Evolutionary conservation across 2,329 filamentous ascomycete species (phyloP).

Genomic region (Polytolypa hystricis): DNA sequence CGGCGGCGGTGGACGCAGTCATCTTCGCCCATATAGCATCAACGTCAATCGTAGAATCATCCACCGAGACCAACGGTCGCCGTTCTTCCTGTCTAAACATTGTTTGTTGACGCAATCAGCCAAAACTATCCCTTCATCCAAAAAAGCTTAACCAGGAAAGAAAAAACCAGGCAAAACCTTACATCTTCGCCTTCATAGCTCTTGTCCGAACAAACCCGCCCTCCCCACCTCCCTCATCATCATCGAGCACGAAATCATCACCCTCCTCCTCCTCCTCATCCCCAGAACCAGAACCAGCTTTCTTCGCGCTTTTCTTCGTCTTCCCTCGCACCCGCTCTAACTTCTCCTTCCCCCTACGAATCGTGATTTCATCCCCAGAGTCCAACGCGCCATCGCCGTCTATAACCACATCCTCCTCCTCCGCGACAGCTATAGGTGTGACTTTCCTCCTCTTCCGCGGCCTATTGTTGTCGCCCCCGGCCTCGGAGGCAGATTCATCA

Average conservation of each 20-base stretch:
- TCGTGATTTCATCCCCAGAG: slow-evolving; percentile 48
- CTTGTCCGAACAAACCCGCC: slow-evolving; percentile 44
- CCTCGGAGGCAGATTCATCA: slow-evolving; percentile 14
- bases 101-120: no score
- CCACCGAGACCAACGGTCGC: slow-evolving; percentile 36
- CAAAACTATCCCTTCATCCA: slow-evolving; percentile 3
- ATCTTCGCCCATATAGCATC: slow-evolving; percentile 44
- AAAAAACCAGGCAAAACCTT: slow-evolving; percentile 13
- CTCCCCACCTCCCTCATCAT: slow-evolving; percentile 35
- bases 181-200: slow-evolving; percentile 41
- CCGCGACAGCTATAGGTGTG: slow-evolving; percentile 13
- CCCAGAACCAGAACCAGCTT: slow-evolving; percentile 20
- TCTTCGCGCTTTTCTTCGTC: slow-evolving; percentile 23
- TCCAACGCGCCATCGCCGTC: slow-evolving; percentile 33
- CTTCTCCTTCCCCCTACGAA: slow-evolving; percentile 36
- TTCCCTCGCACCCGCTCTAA: slow-evolving; percentile 31
- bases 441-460: slow-evolving; percentile 30
- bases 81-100: slow-evolving; percentile 37
- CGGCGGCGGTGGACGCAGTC: no score
- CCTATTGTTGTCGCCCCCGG: slow-evolving; percentile 23
- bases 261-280: slow-evolving; percentile 27
- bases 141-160: not conserved
- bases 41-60: slow-evolving; percentile 43
- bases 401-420: slow-evolving; percentile 11
- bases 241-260: slow-evolving; percentile 17